Evolutionary conservation across 208 protist genomes (phyloP).

Genomic region (Trypanosoma brucei): DNA sequence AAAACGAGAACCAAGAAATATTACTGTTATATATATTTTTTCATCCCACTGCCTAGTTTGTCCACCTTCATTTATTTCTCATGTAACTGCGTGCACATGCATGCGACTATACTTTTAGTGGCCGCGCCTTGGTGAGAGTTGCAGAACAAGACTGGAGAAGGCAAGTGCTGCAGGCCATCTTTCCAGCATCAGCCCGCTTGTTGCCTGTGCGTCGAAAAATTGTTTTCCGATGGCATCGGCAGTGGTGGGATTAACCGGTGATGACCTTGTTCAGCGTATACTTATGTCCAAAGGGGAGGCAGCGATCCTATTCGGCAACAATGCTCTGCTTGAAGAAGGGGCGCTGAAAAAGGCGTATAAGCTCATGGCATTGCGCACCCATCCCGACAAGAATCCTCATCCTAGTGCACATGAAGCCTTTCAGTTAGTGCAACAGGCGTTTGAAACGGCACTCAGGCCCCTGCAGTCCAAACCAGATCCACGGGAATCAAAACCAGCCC

Average conservation of each 20-base stretch:
- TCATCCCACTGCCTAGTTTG: too few relatives aligned
- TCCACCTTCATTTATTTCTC: too few relatives aligned
- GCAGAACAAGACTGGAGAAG: too few relatives aligned
- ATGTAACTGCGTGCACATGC: too few relatives aligned
- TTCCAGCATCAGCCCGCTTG: not conserved
- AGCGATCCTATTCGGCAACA: constrained; percentile 14
- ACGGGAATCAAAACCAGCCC: not conserved
- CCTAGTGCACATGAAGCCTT: constrained; percentile 43
- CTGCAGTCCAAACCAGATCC: constrained; percentile 2
- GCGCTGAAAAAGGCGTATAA: constrained; percentile 64
- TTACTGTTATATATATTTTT: too few relatives aligned
- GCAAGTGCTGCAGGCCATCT: not conserved
- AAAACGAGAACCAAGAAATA: too few relatives aligned
- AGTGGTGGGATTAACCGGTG: constrained; percentile 13
- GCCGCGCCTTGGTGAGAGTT: too few relatives aligned
- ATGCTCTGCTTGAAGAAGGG: not conserved
- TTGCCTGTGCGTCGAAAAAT: not conserved
- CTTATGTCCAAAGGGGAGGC: constrained; percentile 13
- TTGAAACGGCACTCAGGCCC: constrained; percentile 26
- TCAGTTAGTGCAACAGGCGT: constrained; percentile 49
- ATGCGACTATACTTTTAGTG: too few relatives aligned
- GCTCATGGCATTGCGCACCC: constrained; percentile 47
- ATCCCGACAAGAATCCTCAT: constrained; percentile 81
- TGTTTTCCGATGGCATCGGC: not conserved
- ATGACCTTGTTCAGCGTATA: constrained; percentile 20